phyloP scores from a whole-genome alignment of 148 eudicot genomes.

The Cornus florida region DNA sequence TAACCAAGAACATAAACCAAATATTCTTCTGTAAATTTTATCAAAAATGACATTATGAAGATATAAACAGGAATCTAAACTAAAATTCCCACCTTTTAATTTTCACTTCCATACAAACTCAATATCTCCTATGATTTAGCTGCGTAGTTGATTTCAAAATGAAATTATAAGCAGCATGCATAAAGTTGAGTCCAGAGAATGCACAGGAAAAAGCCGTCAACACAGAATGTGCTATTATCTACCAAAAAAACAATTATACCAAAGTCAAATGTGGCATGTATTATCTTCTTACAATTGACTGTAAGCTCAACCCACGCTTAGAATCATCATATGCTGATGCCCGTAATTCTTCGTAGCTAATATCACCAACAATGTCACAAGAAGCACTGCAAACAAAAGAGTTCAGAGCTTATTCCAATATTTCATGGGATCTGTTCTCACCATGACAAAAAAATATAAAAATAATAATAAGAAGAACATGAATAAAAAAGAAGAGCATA shows the following conservation, averaged over 20 bases:
- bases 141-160: background rate
- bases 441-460: background rate
- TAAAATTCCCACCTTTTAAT: no score
- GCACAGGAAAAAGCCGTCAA: background rate
- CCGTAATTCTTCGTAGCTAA: slow-evolving; percentile 84
- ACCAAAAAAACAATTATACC: background rate
- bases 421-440: background rate
- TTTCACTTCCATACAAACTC: background rate
- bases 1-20: no score
- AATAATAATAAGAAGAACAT: no score
- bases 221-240: background rate
- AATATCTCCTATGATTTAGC: background rate
- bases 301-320: slow-evolving; percentile 67
- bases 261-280: background rate
- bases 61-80: no score
- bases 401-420: background rate
- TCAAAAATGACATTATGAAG: no score
- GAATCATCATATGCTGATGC: slow-evolving; percentile 90
- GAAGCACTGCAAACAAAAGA: slow-evolving; percentile 60
- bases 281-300: slow-evolving; percentile 65
- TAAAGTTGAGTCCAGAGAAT: background rate
- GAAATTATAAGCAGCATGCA: background rate
- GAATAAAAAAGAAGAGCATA: background rate
- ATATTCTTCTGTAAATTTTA: no score
- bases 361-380: slow-evolving; percentile 85